Evolutionary conservation across 2,329 filamentous ascomycete genomes (phyloP).

Genomic region (Penicillium sp.): DNA sequence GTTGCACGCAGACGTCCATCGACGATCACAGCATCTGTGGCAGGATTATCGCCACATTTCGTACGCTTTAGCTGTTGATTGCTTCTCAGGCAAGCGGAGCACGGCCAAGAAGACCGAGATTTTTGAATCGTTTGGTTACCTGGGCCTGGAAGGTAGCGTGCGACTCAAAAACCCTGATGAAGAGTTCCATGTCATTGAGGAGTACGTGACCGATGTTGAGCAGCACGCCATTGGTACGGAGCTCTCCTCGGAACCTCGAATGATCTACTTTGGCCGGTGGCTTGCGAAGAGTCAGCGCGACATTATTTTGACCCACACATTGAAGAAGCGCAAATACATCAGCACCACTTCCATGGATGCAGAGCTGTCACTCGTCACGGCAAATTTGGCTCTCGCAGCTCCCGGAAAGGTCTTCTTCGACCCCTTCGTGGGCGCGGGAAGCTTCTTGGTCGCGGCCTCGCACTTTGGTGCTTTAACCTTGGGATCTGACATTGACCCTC

Average conservation of each 20-base stretch:
- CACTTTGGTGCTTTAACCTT: slow-evolving; percentile 80
- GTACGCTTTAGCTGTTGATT: slow-evolving; percentile 81
- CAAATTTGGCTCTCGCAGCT: slow-evolving; percentile 77
- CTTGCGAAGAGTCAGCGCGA: slow-evolving; percentile 63
- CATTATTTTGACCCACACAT: slow-evolving; percentile 66
- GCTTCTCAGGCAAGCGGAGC: slow-evolving; percentile 68
- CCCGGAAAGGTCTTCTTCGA: slow-evolving; percentile 88
- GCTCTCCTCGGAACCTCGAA: slow-evolving; percentile 46
- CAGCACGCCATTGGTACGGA: slow-evolving; percentile 35
- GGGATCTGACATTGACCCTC: slow-evolving; percentile 89
- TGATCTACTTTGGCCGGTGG: slow-evolving; percentile 66
- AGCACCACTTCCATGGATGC: slow-evolving; percentile 97
- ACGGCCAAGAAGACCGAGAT: slow-evolving; percentile 60
- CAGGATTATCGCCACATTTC: slow-evolving; percentile 55
- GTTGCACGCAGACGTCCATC: slow-evolving; percentile 61
- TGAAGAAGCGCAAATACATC: slow-evolving; percentile 92
- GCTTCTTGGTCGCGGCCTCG: slow-evolving; percentile 82
- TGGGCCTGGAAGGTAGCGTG: slow-evolving; percentile 73
- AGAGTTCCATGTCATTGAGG: slow-evolving; percentile 74
- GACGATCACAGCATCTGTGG: slow-evolving; percentile 60
- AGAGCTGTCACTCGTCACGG: slow-evolving; percentile 82
- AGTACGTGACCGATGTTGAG: slow-evolving; percentile 56
- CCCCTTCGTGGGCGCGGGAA: slow-evolving; percentile 91
- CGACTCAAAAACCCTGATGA: slow-evolving; percentile 66
- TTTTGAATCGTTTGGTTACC: slow-evolving; percentile 75